Evolutionary conservation across 1,284 basidiomycete species (phyloP), one percentile per base, ranked within the genome.

Genomic region (Moesziomyces antarcticus): DNA sequence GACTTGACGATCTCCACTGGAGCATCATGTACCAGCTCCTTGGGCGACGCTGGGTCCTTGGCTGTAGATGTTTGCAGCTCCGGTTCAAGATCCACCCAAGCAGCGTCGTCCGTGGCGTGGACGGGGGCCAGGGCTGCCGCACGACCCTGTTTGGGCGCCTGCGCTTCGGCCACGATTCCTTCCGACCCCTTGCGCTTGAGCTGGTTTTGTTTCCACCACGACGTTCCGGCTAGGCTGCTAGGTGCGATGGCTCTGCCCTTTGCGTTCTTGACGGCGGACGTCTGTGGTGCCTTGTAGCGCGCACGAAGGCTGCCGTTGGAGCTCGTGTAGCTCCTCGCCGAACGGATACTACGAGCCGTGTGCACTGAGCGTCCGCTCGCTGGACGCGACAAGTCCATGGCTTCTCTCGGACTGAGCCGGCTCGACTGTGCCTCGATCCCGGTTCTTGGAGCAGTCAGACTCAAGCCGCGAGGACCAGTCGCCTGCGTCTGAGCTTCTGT

Each of bases 141-240:
- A 20, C 56, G 56, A 42, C 50, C 56, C 27, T 51, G 56, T 33
- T 50, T 60, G 5, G 57, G 5, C 20, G 50, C 50, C 40, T 52
- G 52, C 30, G 42, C 46, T 42, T 55, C 58, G 16, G 44, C 47
- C 13, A 42, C 41, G 20, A 50, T 48, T 30, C 58, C 52, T 21
- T 43, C 51, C 3, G 58, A 61, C 22, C 51, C 58, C 41, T 61
- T 61, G 47, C 52, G 51, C 35, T 61, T 61, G 16, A 61, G 47
- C 13, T 49, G 41, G n/a, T 53, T 61, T 24, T 61, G 58, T 20
- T 50, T 53, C 58, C 58, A 61, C 58, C 58, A 61, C 22, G 30
- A 25, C 8, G 45, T n/a, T 1, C 40, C 27, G 7, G 22, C 35
- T 3, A 27, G 18, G 11, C 22, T 37, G 33, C 21, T 20, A 13